Evolutionary conservation across 495 filamentous ascomycete species (phyloP), one percentile per base, ranked within the genome.

Genomic region (Trichodelitschia bisporula): DNA sequence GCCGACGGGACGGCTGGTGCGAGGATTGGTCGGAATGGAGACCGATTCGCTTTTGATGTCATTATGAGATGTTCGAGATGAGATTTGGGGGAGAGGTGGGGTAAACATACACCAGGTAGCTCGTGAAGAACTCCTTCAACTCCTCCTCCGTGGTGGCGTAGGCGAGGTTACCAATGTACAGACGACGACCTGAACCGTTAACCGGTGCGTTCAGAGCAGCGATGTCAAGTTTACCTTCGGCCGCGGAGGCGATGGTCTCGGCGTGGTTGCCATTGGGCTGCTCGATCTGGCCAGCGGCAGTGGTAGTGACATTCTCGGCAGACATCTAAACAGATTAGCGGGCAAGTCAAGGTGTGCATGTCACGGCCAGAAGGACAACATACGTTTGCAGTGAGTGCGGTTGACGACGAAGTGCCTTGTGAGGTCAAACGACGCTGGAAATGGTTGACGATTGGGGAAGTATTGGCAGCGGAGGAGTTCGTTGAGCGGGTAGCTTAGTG

Each of bases 141-240:
- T 92, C 79, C 69, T 77, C 86, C 77, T 95, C 86, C 49, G 82
- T 89, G 64, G 86, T 95, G 69, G 86, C 82, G 54, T 97, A 95
- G 34, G 86, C 86, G 66, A 97, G 79, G 62, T 97, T 97, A 55
- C 86, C 86, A 62, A 95, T 95, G 60, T 97, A 97, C 40, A 97
- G 69, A 59, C 86, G 79, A 64, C 86, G 78, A 51, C 86, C 89
- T 60, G 84, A 83, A 51, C 86, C 80, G 44, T 79, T 70, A 61
- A 72, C 61, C 29, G 61, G 58, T 42, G 61, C 61, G 36, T 57
- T 55, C 45, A 48, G 56, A 35, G 62, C 9, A 8, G 9, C 8
- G 27, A 8, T 15, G 16, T 8, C 15, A 16, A 15, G 9, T 6
- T 15, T 29, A 12, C 12, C 12, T 8, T 24, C 21, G 8, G 8